Conservation (phyloP, 129 eudicot genomes). For the Erigeron canadensis region DNA sequence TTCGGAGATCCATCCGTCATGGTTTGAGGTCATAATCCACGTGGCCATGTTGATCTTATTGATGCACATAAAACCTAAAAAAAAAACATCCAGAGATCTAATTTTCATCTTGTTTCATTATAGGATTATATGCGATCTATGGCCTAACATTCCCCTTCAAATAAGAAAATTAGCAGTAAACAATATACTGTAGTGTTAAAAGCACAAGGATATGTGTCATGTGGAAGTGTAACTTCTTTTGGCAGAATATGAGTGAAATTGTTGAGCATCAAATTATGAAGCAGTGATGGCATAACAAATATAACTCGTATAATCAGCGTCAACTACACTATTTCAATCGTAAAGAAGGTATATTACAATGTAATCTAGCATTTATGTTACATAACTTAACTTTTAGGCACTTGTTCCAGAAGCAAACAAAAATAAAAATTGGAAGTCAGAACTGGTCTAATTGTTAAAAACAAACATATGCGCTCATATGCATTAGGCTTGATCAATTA, state of each 20-base stretch:
- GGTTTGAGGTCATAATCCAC: too few species aligned
- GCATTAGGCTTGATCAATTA: too few species aligned
- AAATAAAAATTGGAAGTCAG: too few species aligned
- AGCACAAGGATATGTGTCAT: not conserved
- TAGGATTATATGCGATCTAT: too few species aligned
- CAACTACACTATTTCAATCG: not conserved
- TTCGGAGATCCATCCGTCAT: too few species aligned
- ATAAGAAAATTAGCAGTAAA: not conserved
- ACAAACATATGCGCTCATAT: too few species aligned
- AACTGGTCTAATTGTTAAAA: too few species aligned
- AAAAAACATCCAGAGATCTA: not conserved
- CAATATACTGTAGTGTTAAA: not conserved
- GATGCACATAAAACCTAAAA: not conserved
- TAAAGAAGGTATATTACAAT: not conserved
- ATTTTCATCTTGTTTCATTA: too few species aligned
- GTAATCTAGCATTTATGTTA: not conserved
- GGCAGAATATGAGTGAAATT: not conserved
- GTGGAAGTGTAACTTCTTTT: not conserved
- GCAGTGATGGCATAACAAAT: not conserved
- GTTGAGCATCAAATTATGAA: not conserved
- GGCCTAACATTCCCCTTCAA: not conserved
- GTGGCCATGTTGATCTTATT: too few species aligned
- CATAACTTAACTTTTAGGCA: not conserved
- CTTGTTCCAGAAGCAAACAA: too few species aligned
- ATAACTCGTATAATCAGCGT: not conserved